Conservation (phyloP, 768 basidiomycete genomes). For the Mrakia frigida region DNA sequence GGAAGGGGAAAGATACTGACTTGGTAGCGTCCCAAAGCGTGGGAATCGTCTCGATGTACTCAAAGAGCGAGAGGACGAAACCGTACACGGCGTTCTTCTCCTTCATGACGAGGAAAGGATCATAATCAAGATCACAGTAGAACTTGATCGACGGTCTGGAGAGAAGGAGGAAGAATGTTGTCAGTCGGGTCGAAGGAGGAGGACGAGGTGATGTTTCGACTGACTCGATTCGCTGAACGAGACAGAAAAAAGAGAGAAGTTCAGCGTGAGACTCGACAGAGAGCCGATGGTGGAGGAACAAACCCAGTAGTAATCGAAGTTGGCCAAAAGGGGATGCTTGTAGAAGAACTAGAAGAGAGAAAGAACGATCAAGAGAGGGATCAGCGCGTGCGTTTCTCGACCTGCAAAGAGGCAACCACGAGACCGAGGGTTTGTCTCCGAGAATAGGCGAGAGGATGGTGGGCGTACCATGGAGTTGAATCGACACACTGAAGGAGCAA, state of each 20-base stretch:
- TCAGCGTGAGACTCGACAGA: conserved; percentile 62
- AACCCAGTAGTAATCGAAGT: conserved; percentile 84
- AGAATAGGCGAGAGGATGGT: neutral
- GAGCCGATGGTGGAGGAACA: conserved; percentile 78
- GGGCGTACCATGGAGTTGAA: conserved; percentile 78
- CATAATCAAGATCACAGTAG: conserved; percentile 64
- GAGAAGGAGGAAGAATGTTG: neutral
- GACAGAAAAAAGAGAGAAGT: conserved; percentile 54
- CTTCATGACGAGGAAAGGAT: conserved; percentile 77
- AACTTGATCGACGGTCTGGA: conserved; percentile 62
- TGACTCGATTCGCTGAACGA: conserved; percentile 40
- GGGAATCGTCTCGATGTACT: conserved; percentile 65
- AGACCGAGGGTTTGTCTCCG: no score
- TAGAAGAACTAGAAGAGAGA: conserved; percentile 65
- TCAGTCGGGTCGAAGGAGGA: neutral
- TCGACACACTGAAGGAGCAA: conserved; percentile 59
- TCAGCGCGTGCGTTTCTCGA: neutral
- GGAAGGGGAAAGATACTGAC: neutral
- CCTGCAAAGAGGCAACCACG: neutral
- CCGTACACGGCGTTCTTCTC: conserved; percentile 79
- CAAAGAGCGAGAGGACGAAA: conserved; percentile 74
- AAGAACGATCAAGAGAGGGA: neutral
- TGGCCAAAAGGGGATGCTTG: conserved; percentile 66
- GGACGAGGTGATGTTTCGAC: neutral
- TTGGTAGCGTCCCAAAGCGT: conserved; percentile 71